Evolutionary conservation across 345 rosid genomes (phyloP).

Genomic region (Melastoma malabathricum): DNA sequence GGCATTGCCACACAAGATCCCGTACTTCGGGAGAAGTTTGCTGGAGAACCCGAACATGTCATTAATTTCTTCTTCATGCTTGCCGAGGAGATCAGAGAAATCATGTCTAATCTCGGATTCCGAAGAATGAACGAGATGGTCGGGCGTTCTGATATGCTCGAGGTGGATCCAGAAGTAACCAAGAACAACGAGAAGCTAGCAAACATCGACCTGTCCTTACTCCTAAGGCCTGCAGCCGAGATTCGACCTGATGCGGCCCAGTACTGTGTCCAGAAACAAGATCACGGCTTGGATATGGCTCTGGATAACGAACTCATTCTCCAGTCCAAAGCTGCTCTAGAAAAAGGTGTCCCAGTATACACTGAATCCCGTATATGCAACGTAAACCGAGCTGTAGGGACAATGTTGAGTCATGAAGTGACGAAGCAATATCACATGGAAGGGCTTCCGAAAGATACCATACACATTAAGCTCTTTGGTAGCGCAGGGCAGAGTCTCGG

Average conservation of each 20-base stretch:
- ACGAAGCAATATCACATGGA: conserved; percentile 69
- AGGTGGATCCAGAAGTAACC: conserved; percentile 76
- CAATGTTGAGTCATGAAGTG: conserved; percentile 99
- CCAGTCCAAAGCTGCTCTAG: conserved; percentile 61
- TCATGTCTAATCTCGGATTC: conserved; percentile 90
- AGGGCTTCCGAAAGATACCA: conserved; percentile 80
- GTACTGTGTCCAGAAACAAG: conserved; percentile 87
- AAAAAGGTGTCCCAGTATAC: conserved; percentile 73
- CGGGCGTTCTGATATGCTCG: conserved; percentile 99
- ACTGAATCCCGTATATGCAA: conserved; percentile 70
- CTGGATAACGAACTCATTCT: conserved; percentile 65
- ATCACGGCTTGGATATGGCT: conserved; percentile 92
- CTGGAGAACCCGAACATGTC: conserved; percentile 98
- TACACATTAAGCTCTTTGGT: conserved; percentile 76
- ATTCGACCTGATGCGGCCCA: conserved; percentile 93
- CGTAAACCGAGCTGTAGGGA: conserved; percentile 97
- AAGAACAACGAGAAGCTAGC: conserved; percentile 68
- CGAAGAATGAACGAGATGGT: conserved; percentile 77
- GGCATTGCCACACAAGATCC: conserved; percentile 99
- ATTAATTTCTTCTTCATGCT: conserved; percentile 97
- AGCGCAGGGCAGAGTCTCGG: conserved; percentile 99
- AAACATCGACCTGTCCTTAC: conserved; percentile 75
- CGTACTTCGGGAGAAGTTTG: conserved; percentile 91
- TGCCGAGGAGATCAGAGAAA: conserved; percentile 95
- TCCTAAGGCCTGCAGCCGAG: conserved; percentile 90